Evolutionary conservation across 2,329 filamentous ascomycete genomes (phyloP).

Genomic region (Aaosphaeria pasadenensis): DNA sequence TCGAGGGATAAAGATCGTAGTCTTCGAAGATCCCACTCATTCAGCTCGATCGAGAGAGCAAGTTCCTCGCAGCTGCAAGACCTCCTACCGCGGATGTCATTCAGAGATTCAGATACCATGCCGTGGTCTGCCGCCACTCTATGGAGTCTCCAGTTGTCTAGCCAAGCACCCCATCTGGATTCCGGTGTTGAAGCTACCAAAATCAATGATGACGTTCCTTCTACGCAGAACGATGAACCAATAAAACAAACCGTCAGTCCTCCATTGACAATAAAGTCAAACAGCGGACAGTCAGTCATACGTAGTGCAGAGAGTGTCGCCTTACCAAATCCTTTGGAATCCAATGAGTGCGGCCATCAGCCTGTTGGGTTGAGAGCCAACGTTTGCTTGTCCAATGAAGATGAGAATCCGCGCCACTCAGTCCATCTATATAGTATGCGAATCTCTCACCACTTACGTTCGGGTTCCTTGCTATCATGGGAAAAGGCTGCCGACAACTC

Average conservation of each 20-base stretch:
- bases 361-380: too few relatives aligned
- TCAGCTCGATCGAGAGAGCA: background rate
- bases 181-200: too few relatives aligned
- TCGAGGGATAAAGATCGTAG: conserved; percentile 13
- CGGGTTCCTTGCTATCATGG: conserved; percentile 39
- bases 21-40: conserved; percentile 28
- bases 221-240: too few relatives aligned
- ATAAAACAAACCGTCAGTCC: too few relatives aligned
- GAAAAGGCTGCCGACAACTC: conserved; percentile 22
- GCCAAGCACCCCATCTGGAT: conserved; percentile 3
- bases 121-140: conserved; percentile 26
- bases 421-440: conserved; percentile 44
- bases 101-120: conserved; percentile 16
- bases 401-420: conserved; percentile 21
- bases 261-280: too few relatives aligned
- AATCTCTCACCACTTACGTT: conserved; percentile 45
- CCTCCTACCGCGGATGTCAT: conserved; percentile 25
- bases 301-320: too few relatives aligned
- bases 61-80: background rate
- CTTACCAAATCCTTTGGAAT: too few relatives aligned
- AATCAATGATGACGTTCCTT: too few relatives aligned
- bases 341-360: too few relatives aligned
- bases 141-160: conserved; percentile 22
- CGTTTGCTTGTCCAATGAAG: conserved; percentile 5
- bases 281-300: too few relatives aligned